A percentile compares a stretch with the other conserved stretches of the same genome.
Conservation (phyloP, 1,284 basidiomycete genomes). For the Heliocybe sulcata region DNA sequence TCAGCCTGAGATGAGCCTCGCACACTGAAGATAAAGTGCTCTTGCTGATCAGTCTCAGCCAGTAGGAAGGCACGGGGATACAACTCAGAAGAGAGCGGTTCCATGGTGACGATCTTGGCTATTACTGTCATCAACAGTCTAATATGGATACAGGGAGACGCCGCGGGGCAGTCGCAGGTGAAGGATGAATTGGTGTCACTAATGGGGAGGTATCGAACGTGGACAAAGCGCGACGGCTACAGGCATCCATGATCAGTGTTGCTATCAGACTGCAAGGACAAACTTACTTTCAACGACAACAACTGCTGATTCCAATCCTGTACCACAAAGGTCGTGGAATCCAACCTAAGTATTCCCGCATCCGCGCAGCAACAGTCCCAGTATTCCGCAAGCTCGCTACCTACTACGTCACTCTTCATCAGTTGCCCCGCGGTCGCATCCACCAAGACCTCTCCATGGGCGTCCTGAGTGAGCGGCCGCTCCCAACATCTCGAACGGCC, state of each 20-base stretch:
- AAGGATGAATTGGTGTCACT: neutral
- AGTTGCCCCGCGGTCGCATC: neutral
- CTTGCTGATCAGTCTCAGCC: conserved; percentile 1
- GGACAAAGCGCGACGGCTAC: neutral
- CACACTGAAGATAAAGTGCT: conserved; percentile 6
- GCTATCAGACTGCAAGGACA: neutral
- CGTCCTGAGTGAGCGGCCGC: too few relatives aligned
- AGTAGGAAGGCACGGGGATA: conserved; percentile 10
- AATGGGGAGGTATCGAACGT: conserved; percentile 2
- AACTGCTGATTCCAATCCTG: conserved; percentile 7
- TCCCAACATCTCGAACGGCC: too few relatives aligned
- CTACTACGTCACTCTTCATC: neutral
- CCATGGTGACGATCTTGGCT: neutral
- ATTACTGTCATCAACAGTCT: neutral
- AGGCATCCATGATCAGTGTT: too few relatives aligned
- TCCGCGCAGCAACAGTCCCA: neutral
- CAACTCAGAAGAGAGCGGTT: neutral
- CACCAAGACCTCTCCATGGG: neutral
- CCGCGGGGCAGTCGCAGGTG: conserved; percentile 6
- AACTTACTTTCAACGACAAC: conserved; percentile 1
- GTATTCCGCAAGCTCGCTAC: neutral
- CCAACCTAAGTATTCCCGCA: conserved; percentile 5
- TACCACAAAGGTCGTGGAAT: conserved; percentile 3
- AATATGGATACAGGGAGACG: conserved; percentile 1
- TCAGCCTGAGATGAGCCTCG: conserved; percentile 4